Evolutionary conservation across 75 land plant species (phyloP), one percentile per base, ranked within the genome.

Genomic region (Azolla pinnata): DNA sequence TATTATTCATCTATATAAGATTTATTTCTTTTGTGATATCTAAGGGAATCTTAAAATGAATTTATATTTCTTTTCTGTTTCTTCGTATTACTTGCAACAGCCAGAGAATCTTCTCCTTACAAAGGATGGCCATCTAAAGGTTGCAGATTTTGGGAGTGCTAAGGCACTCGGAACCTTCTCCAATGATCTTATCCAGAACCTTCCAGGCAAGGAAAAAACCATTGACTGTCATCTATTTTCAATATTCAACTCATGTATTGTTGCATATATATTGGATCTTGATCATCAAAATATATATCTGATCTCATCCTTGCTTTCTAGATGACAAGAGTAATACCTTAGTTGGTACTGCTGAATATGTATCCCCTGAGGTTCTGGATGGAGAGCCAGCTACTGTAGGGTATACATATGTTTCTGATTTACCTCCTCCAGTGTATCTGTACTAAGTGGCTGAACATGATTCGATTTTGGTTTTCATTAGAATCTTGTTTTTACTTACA

Each of bases 261-360:
- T n/a, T n/a, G n/a, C n/a, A n/a, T n/a, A n/a, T n/a, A n/a, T n/a
- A n/a, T n/a, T n/a, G n/a, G n/a, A n/a, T n/a, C n/a, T n/a, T n/a
- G n/a, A n/a, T n/a, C n/a, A n/a, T n/a, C n/a, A n/a, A n/a, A n/a
- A n/a, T n/a, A n/a, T n/a, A n/a, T n/a, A n/a, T n/a, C n/a, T n/a
- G n/a, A n/a, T n/a, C n/a, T n/a, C n/a, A n/a, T n/a, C n/a, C n/a
- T n/a, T n/a, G n/a, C 67, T 29, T 27, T 61, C 17, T 78, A 95
- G 99, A 72, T 74, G 99, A 95, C 32, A 90, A 90, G 57, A 83
- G 85, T 28, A 81, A 86, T 54, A 80, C 85, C 2, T 90, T 95
- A 77, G 99, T 95, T 56, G 99, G 99, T 35, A 95, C 99, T 42
- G 99, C 99, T 42, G 99, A 96, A 35, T 95, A 95, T 78, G 86